Evolutionary conservation across 1,284 basidiomycete species (phyloP).

Genomic region (Leccinum griseonigrum): DNA sequence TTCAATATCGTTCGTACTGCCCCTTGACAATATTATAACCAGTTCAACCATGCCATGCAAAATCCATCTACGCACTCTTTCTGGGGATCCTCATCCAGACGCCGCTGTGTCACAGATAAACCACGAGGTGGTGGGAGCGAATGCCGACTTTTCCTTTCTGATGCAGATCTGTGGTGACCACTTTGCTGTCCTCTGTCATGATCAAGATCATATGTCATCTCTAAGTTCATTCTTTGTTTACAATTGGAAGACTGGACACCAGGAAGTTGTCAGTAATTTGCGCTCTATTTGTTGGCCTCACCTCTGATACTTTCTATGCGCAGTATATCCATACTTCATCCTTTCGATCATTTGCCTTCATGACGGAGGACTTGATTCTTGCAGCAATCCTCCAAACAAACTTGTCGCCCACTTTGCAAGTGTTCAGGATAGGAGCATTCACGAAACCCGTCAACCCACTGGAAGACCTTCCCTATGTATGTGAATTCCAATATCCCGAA

Average conservation of each 20-base stretch:
- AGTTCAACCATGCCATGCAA: slow-evolving; percentile 24
- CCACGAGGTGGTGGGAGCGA: slow-evolving; percentile 4
- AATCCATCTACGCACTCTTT: slow-evolving; percentile 29
- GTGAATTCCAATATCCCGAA: slow-evolving; percentile 41
- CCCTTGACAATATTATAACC: slow-evolving; percentile 1
- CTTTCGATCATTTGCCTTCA: slow-evolving; percentile 25
- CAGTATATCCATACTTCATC: slow-evolving; percentile 17
- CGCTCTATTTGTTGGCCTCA: not conserved
- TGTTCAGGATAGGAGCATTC: slow-evolving; percentile 32
- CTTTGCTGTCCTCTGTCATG: slow-evolving; percentile 22
- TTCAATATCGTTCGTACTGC: not conserved
- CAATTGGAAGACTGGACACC: slow-evolving; percentile 55
- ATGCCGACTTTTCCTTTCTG: slow-evolving; percentile 15
- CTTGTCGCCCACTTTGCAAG: slow-evolving; percentile 23
- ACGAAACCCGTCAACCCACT: slow-evolving; percentile 12
- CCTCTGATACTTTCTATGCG: not conserved
- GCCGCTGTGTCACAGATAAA: slow-evolving; percentile 13
- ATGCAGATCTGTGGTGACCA: slow-evolving; percentile 32
- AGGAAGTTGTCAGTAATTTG: slow-evolving; percentile 36
- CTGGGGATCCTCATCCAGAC: slow-evolving; percentile 25
- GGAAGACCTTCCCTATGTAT: slow-evolving; percentile 31
- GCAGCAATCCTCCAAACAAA: slow-evolving; percentile 37
- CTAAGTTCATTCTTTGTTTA: slow-evolving; percentile 43
- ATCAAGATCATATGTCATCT: slow-evolving; percentile 5
- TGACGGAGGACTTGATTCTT: slow-evolving; percentile 37